Percentiles rank a stretch among this genome's conserved stretches.
These are phyloP conservation scores for Xenoacremonium recifei DNA, from an alignment of 2,329 filamentous ascomycete species.

Conservation along the genomic window DNA sequence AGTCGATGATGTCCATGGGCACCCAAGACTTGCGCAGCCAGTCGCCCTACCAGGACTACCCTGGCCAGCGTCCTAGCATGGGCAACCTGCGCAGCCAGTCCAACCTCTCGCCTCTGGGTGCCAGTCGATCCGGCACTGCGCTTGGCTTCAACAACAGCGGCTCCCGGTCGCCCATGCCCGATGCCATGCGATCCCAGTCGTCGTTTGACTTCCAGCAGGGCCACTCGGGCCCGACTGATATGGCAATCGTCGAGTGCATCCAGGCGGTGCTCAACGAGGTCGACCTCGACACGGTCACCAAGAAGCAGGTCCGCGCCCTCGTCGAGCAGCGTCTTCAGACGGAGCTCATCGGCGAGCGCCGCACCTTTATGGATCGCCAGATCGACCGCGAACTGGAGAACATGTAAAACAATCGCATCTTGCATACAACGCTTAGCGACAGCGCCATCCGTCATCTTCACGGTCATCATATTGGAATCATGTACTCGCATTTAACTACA, in stretches of 20 bases:
- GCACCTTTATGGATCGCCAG: constrained; percentile 85
- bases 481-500: too few species aligned
- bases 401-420: too few species aligned
- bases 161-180: constrained; percentile 43
- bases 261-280: constrained; percentile 81
- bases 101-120: constrained; percentile 44
- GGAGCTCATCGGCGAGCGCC: constrained; percentile 80
- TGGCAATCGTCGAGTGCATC: constrained; percentile 79
- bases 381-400: constrained; percentile 93
- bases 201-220: constrained; percentile 63
- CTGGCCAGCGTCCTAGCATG: constrained; percentile 56
- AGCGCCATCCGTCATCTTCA: too few species aligned
- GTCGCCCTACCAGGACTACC: constrained; percentile 58
- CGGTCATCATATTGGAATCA: too few species aligned
- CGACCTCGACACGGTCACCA: constrained; percentile 94
- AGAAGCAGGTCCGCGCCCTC: constrained; percentile 91
- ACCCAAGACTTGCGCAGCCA: constrained; percentile 48
- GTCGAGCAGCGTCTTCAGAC: constrained; percentile 93
- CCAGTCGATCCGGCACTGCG: constrained; percentile 41
- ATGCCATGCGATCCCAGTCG: constrained; percentile 47
- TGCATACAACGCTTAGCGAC: too few species aligned
- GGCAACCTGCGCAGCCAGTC: constrained; percentile 54
- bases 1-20: constrained; percentile 70
- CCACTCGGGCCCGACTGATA: constrained; percentile 70
- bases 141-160: constrained; percentile 47